Evolutionary conservation across 805 yeast species (phyloP).

Genomic region (Wickerhamiella spandovensis): DNA sequence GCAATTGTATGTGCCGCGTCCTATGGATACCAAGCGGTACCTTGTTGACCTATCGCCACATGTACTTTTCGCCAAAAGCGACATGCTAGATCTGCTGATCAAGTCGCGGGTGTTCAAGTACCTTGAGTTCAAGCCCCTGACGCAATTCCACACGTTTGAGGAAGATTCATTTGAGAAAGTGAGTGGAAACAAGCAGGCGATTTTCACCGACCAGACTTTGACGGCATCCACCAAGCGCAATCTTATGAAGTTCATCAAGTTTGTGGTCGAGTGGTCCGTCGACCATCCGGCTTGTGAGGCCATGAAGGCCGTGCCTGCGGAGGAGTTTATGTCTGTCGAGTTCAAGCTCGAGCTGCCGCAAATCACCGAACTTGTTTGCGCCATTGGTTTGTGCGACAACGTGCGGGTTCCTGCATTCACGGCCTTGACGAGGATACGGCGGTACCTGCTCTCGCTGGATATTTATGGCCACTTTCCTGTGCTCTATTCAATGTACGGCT

Average conservation of each 20-base stretch:
- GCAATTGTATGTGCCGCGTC: constrained; percentile 61
- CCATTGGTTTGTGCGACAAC: constrained; percentile 67
- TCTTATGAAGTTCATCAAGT: constrained; percentile 84
- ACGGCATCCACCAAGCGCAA: constrained; percentile 64
- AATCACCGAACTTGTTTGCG: constrained; percentile 67
- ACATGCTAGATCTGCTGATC: constrained; percentile 60
- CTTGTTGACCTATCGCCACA: constrained; percentile 83
- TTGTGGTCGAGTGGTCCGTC: constrained; percentile 58
- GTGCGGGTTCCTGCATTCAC: constrained; percentile 50
- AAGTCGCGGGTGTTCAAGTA: constrained; percentile 82
- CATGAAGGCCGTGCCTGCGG: constrained; percentile 43
- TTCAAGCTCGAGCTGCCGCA: constrained; percentile 66
- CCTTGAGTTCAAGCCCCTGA: constrained; percentile 79
- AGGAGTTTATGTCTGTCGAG: constrained; percentile 43
- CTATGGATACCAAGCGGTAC: constrained; percentile 35
- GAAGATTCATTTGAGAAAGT: constrained; percentile 81
- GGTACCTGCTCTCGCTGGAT: constrained; percentile 74
- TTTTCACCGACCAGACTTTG: constrained; percentile 76
- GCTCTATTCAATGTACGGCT: constrained; percentile 82
- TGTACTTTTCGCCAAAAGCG: constrained; percentile 81
- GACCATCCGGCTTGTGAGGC: constrained; percentile 44
- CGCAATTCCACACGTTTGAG: constrained; percentile 87
- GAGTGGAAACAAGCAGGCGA: constrained; percentile 79
- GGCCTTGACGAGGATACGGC: constrained; percentile 68
- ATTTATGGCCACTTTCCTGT: constrained; percentile 93